Percentiles rank a stretch among this genome's conserved stretches.
Conservation (phyloP, 1,284 basidiomycete genomes). For the Earliella scabrosa region DNA sequence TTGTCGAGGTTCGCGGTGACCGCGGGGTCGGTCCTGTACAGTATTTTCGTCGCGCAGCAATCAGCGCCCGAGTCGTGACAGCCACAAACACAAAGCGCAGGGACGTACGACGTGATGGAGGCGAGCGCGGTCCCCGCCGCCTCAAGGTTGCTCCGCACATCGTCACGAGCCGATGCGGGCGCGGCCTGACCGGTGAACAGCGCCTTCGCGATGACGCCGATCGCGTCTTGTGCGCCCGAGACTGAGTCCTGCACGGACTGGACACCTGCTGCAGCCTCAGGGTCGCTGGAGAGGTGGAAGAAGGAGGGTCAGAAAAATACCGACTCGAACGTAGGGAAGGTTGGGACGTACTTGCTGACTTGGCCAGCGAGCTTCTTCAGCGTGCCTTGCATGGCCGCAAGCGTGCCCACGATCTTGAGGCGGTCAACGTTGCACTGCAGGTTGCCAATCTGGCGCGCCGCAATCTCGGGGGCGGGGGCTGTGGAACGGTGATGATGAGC, state of each 20-base stretch:
- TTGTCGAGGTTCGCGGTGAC: conserved; percentile 19
- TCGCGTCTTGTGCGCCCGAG: conserved; percentile 35
- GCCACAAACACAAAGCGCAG: too few species aligned
- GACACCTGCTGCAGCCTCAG: conserved; percentile 28
- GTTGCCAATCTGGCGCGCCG: conserved; percentile 36
- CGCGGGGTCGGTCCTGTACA: conserved; percentile 22
- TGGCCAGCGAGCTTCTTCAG: conserved; percentile 30
- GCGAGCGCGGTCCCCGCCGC: conserved; percentile 38
- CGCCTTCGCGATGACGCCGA: conserved; percentile 39
- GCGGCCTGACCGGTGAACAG: conserved; percentile 38
- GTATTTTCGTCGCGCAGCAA: background rate
- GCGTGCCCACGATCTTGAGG: conserved; percentile 34
- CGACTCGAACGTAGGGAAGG: background rate
- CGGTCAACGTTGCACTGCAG: conserved; percentile 42
- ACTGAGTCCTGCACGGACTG: conserved; percentile 34
- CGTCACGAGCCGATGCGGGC: conserved; percentile 40
- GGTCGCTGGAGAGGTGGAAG: conserved; percentile 35
- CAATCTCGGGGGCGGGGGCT: conserved; percentile 17
- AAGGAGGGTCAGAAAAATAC: background rate
- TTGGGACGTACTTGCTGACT: conserved; percentile 18
- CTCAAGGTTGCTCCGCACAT: conserved; percentile 37
- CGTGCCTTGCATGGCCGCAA: conserved; percentile 34
- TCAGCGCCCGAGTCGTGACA: too few species aligned
- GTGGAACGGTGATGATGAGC: background rate
- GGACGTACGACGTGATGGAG: conserved; percentile 38